These are phyloP conservation scores for Lachancea nothofagi DNA, from an alignment of 805 yeast species.

Conservation along the genomic window DNA sequence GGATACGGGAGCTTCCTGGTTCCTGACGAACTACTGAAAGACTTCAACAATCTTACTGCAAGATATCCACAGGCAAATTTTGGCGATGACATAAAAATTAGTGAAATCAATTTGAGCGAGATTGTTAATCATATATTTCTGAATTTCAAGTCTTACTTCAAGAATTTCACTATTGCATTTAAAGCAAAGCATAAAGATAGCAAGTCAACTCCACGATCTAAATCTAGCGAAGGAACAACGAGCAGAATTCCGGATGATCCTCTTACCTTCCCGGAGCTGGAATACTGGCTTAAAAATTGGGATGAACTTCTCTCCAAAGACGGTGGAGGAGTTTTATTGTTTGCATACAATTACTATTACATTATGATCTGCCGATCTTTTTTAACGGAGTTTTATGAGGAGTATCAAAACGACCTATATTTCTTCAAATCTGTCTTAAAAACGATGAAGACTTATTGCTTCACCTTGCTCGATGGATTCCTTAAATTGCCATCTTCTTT, in stretches of 20 bases:
- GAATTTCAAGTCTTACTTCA: slow-evolving; percentile 26
- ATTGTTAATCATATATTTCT: slow-evolving; percentile 27
- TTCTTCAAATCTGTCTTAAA: slow-evolving; percentile 32
- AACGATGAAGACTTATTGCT: slow-evolving; percentile 43
- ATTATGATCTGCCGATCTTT: slow-evolving; percentile 38
- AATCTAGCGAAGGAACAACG: slow-evolving; percentile 1
- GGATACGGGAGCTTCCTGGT: slow-evolving; percentile 39
- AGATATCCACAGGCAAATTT: slow-evolving; percentile 45
- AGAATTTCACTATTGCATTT: slow-evolving; percentile 9
- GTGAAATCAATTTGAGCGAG: slow-evolving; percentile 42
- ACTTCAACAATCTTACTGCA: slow-evolving; percentile 40
- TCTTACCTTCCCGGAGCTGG: slow-evolving; percentile 33
- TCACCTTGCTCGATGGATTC: slow-evolving; percentile 41
- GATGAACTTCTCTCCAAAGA: slow-evolving; percentile 41
- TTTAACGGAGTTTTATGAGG: slow-evolving; percentile 27
- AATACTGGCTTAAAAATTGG: slow-evolving; percentile 46
- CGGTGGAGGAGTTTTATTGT: slow-evolving; percentile 43
- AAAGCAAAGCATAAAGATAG: not conserved
- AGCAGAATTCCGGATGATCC: slow-evolving; percentile 1
- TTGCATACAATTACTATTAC: slow-evolving; percentile 45
- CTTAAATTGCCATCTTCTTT: slow-evolving; percentile 40
- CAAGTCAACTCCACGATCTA: not conserved
- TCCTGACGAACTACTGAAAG: slow-evolving; percentile 27
- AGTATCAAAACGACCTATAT: slow-evolving; percentile 18
- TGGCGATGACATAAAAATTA: slow-evolving; percentile 51